Base-by-base conservation (phyloP, 176 grass and related monocot genomes). In the Eragrostis nindensis region DNA sequence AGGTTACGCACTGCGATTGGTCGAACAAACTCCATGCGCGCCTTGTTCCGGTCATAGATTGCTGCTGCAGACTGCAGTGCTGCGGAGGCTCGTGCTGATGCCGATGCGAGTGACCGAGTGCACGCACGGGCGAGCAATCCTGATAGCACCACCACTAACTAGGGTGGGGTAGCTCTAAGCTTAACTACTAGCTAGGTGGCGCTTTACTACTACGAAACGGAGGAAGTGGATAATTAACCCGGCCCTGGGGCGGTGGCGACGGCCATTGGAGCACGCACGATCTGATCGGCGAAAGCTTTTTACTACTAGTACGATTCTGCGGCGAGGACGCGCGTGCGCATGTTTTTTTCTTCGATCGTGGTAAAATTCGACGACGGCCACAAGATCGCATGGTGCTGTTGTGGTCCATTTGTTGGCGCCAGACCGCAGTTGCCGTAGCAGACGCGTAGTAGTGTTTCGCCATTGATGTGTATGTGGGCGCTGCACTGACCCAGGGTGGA, bases 121-220 rank as follows among this genome's bases (percentile, higher is more conserved):
- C 62, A 36, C 47, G 71, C 62, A 36, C 47, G 62, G 54, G 46
- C 55, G 82, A 89, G 68, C 30, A 52, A 46, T 71, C 71, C 36
- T 70, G 76, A 84, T 85, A 85, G 68, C 46, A 38, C 82, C 87
- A 76, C 71, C 87, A 85, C 87, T 76, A 80, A 24, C 10, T 59
- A 50, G 69, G 5, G 66, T 69, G 40, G 45, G 45, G 44, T 10
- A 41, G 77, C n/a, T 2, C 16, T 7, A 27, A 77, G 82, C 42
- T 55, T 62, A 67, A 29, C 46, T 60, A 83, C 38, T 66, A 36
- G 7, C 56, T 67, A 83, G 75, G 87, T 75, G 80, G 22, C 62
- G 24, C 81, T 80, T 84, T 84, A 62, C 10, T 84, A 62, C 10
- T 24, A 57, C 55, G 55, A 21, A 21, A 2, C 53, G n/a, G 19